Conservation (phyloP, 1,139 yeast genomes). For the Taphrina confusa region DNA sequence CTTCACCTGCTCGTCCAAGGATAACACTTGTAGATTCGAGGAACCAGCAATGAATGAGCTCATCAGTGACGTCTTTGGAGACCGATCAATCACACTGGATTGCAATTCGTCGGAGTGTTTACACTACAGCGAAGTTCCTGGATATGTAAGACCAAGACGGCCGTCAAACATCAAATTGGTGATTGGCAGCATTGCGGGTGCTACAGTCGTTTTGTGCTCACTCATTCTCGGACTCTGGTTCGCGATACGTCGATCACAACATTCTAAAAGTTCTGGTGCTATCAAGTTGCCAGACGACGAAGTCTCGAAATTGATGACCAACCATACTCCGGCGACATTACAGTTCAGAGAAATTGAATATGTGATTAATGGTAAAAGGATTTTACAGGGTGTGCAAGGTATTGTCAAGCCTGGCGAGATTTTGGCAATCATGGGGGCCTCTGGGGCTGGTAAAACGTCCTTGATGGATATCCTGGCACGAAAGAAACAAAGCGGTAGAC, state of each 20-base stretch:
- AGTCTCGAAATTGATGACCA: constrained; percentile 47
- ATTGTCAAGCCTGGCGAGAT: constrained; percentile 82
- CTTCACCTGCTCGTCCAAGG: constrained; percentile 70
- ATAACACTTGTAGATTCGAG: constrained; percentile 69
- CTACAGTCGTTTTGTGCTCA: constrained; percentile 47
- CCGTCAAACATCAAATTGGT: constrained; percentile 56
- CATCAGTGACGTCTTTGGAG: constrained; percentile 88
- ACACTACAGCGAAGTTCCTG: constrained; percentile 90
- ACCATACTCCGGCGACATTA: constrained; percentile 72
- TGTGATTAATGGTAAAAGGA: constrained; percentile 56
- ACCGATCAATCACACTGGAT: constrained; percentile 74
- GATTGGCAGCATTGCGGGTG: constrained; percentile 55
- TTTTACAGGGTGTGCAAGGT: constrained; percentile 70
- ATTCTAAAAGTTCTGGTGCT: constrained; percentile 41
- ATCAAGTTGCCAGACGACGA: constrained; percentile 48
- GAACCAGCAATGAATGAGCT: constrained; percentile 96
- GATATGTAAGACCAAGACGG: constrained; percentile 68
- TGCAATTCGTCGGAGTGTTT: constrained; percentile 89
- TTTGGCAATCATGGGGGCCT: constrained; percentile 95
- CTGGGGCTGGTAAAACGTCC: constrained; percentile 98
- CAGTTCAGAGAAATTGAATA: constrained; percentile 75
- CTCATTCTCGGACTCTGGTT: constrained; percentile 52
- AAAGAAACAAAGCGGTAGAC: constrained; percentile 74
- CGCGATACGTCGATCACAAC: constrained; percentile 43
- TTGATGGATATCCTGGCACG: constrained; percentile 85